Percentiles rank a stretch among this genome's conserved stretches.
Conservation (phyloP, 140 eudicot genomes). For the Anethum foeniculum region DNA sequence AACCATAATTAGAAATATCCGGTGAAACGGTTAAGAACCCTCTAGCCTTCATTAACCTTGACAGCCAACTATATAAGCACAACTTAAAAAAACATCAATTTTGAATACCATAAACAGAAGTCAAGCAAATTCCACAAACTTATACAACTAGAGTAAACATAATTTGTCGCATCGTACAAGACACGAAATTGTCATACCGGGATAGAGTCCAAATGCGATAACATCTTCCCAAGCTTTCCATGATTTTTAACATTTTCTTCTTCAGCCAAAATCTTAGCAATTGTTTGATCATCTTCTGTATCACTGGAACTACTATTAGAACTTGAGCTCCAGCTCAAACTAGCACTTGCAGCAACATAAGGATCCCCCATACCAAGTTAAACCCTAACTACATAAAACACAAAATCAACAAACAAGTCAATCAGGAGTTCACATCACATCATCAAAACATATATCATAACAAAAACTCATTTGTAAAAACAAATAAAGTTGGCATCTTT, state of each 20-base stretch:
- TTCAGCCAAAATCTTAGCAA: constrained; percentile 31
- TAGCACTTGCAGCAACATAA: constrained; percentile 16
- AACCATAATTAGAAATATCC: neutral
- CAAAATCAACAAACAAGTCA: neutral
- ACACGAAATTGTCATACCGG: constrained; percentile 24
- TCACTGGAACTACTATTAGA: constrained; percentile 31
- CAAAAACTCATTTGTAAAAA: neutral
- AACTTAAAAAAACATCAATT: neutral
- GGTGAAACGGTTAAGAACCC: neutral
- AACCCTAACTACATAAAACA: neutral
- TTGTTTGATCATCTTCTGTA: constrained; percentile 42
- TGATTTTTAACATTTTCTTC: constrained; percentile 23
- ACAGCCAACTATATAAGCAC: neutral
- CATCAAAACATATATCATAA: neutral
- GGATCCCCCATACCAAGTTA: neutral
- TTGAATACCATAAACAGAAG: neutral
- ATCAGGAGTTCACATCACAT: neutral
- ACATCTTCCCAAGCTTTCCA: constrained; percentile 41
- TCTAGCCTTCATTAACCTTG: neutral
- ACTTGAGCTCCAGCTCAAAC: constrained; percentile 37
- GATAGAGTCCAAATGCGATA: constrained; percentile 46
- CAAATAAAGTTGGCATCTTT: neutral
- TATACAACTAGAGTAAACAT: neutral
- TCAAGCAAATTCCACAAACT: neutral
- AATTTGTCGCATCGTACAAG: neutral